Evolutionary conservation across 441 rosid genomes (phyloP).

Genomic region (Corymbia calophylla): DNA sequence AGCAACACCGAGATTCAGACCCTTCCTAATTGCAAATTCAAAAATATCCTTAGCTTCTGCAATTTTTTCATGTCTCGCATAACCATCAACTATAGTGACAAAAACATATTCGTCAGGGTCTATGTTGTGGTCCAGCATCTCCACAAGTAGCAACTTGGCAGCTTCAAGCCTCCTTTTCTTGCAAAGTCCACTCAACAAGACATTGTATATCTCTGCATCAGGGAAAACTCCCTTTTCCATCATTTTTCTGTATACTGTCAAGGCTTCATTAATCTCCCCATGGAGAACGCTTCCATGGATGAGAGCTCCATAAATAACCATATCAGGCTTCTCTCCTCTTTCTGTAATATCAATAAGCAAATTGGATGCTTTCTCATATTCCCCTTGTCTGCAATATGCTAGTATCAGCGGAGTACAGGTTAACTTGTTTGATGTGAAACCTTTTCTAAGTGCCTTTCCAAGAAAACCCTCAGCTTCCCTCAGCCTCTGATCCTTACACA

Average conservation of each 20-base stretch:
- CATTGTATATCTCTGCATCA: constrained; percentile 75
- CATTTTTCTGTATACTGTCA: constrained; percentile 46
- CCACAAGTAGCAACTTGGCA: constrained; percentile 54
- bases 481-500: constrained; percentile 46
- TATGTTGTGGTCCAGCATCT: constrained; percentile 69
- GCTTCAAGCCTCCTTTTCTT: constrained; percentile 56
- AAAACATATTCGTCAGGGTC: constrained; percentile 57
- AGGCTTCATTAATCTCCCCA: constrained; percentile 65
- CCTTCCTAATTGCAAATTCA: constrained; percentile 38
- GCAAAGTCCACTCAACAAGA: constrained; percentile 77
- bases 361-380: constrained; percentile 38
- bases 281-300: constrained; percentile 60
- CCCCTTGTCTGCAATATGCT: constrained; percentile 38
- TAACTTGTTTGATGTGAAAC: constrained; percentile 36
- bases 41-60: constrained; percentile 56
- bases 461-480: constrained; percentile 51
- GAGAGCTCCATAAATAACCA: constrained; percentile 63
- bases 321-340: constrained; percentile 62
- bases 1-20: constrained; percentile 52
- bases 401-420: constrained; percentile 64
- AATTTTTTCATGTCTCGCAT: constrained; percentile 45
- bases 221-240: constrained; percentile 54
- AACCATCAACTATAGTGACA: constrained; percentile 78
- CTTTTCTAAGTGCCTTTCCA: constrained; percentile 42
- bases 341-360: constrained; percentile 66